Conservation (phyloP, 2,329 filamentous ascomycete genomes). For the Sordariomycetes sp. region DNA sequence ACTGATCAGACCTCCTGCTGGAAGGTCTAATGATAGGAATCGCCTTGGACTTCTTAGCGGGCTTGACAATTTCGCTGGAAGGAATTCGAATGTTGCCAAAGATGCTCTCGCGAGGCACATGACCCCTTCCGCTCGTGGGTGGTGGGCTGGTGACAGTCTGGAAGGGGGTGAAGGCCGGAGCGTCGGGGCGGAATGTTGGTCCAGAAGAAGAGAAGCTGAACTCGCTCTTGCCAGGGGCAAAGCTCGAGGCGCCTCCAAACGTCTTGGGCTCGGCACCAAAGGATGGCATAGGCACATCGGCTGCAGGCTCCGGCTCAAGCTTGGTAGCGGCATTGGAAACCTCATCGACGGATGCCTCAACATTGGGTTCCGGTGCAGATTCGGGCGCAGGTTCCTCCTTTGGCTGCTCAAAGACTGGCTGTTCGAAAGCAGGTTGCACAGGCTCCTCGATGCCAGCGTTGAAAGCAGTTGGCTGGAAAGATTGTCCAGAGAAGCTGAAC, state of each 20-base stretch:
- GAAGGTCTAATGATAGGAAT: conserved; percentile 69
- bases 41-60: conserved; percentile 68
- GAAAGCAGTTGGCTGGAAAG: conserved; percentile 40
- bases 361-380: too few species aligned
- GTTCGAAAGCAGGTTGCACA: conserved; percentile 5
- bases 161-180: conserved; percentile 65
- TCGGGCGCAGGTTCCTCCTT: not conserved
- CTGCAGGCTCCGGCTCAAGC: not conserved
- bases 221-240: conserved; percentile 56
- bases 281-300: too few species aligned
- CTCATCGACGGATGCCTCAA: too few species aligned
- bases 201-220: conserved; percentile 62
- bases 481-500: conserved; percentile 37
- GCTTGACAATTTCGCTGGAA: conserved; percentile 52
- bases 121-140: conserved; percentile 27
- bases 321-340: not conserved
- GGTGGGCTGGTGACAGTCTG: conserved; percentile 35
- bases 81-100: conserved; percentile 62
- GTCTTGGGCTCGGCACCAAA: not conserved
- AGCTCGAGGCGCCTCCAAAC: conserved; percentile 25
- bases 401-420: not conserved
- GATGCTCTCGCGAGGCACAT: conserved; percentile 40
- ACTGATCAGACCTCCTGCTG: conserved; percentile 32
- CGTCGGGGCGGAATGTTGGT: conserved; percentile 66
- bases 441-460: conserved; percentile 21